phyloP scores from a whole-genome alignment of 2,329 filamentous ascomycete genomes.

The Colletotrichum chrysophilum region DNA sequence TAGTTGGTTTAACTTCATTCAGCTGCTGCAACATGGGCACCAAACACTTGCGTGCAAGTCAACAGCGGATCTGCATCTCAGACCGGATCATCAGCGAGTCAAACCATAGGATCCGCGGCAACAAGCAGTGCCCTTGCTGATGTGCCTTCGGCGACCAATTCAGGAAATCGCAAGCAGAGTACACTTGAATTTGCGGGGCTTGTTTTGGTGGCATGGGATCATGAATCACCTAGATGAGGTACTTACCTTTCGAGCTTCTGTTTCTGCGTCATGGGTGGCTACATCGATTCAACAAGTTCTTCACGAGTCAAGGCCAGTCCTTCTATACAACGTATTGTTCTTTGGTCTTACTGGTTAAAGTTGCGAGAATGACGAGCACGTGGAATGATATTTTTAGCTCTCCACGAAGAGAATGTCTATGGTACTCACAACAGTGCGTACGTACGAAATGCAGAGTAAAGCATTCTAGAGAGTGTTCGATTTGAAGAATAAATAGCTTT shows the following conservation, averaged over 20 bases:
- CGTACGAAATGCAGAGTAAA: not conserved
- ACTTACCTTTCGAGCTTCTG: not conserved
- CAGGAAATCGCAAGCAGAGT: not conserved
- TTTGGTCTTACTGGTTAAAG: too few relatives aligned
- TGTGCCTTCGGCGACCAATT: not conserved
- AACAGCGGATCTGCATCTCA: not conserved
- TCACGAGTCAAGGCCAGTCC: not conserved
- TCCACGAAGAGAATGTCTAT: fast-evolving
- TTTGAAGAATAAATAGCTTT: not conserved
- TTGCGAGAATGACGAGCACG: not conserved
- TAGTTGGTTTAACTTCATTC: not conserved
- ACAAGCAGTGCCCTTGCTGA: not conserved
- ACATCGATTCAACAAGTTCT: not conserved
- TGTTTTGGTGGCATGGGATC: not conserved
- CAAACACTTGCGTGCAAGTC: not conserved
- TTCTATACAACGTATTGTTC: too few relatives aligned
- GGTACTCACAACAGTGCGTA: not conserved
- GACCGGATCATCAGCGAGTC: not conserved
- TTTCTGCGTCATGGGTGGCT: not conserved
- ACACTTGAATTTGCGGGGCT: fast-evolving
- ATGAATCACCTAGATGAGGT: not conserved
- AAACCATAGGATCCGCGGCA: not conserved
- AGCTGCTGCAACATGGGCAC: not conserved
- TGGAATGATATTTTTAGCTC: fast-evolving
- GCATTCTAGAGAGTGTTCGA: not conserved